Evolutionary conservation across 2,329 filamentous ascomycete genomes (phyloP), one percentile per base, ranked within the genome.

Genomic region (Penicillium digitatum): DNA sequence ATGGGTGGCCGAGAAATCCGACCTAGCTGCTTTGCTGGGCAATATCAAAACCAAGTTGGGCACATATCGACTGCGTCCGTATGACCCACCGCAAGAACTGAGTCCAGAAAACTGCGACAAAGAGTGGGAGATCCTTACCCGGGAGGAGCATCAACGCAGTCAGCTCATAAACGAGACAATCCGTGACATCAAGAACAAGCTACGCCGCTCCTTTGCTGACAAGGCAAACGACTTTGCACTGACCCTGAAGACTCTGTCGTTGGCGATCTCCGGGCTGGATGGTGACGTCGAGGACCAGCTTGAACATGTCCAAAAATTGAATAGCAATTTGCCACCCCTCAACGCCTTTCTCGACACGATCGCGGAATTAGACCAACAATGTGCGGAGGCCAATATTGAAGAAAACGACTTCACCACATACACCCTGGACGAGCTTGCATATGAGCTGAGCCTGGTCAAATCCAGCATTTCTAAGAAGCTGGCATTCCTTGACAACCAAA

Each of bases 381-480:
- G 94, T 71, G 83, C 87, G 57, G 93, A 97, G 77, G 94, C 94
- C 59, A 97, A 99, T 72, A 96, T 99, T 61, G 94, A 99, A 74
- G 94, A 99, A 69, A 99, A 99, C 74, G 94, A 99, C 77, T 97
- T 94, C 73, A 99, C 94, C n/a, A 97, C 93, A 9, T 97, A 97
- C 76, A 96, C 93, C 10, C 94, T 97, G 72, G 94, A 99, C 70
- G 94, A 99, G 75, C 82, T 99, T 39, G 86, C 86, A 57, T 99
- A 99, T 76, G 94, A 99, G 75, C 82, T 97, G 55, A 87, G 90
- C 16, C 82, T 99, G 29, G 94, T 97, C 54, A 92, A 91, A 71
- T 87, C 89, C 29, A 94, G 89, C 11, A 93, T 97, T 27, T 88
- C 91, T 61, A 99, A 97, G 80, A 99, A 99, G 76, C 83, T 97